phyloP scores from a whole-genome alignment of 306 rosid species.

The Rosa chinensis region DNA sequence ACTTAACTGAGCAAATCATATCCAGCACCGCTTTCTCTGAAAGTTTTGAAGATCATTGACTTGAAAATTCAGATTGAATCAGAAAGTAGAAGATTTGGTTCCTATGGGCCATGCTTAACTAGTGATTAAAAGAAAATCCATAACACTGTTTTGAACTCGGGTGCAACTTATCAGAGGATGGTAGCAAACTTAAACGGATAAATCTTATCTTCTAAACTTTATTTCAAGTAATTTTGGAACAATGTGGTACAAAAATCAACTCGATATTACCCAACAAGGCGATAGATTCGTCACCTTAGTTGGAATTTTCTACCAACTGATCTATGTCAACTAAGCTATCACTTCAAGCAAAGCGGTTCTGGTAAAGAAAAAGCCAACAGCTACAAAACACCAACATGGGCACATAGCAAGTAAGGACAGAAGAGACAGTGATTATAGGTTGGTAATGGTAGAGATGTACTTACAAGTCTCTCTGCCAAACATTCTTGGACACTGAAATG shows the following conservation, averaged over 20 bases:
- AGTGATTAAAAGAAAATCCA: background rate
- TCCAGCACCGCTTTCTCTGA: background rate
- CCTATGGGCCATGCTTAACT: background rate
- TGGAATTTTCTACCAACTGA: background rate
- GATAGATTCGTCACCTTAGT: background rate
- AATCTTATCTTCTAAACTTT: background rate
- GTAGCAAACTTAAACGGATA: background rate
- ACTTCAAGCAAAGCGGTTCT: background rate
- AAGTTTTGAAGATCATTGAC: conserved; percentile 7
- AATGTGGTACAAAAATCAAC: background rate
- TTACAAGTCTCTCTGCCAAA: conserved; percentile 2
- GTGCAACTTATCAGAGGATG: background rate
- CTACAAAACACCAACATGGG: background rate
- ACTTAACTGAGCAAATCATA: background rate
- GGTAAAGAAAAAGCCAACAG: conserved; percentile 13
- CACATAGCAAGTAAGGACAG: conserved; percentile 1
- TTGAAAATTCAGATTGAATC: background rate
- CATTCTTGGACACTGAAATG: conserved; percentile 9
- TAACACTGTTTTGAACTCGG: background rate
- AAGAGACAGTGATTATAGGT: background rate
- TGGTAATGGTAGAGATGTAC: conserved; percentile 6
- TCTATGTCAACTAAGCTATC: background rate
- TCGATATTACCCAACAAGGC: background rate
- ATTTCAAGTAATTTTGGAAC: background rate
- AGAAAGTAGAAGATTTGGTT: background rate